Conservation (phyloP, 2,329 filamentous ascomycete species). For the Penicillium sp. region DNA sequence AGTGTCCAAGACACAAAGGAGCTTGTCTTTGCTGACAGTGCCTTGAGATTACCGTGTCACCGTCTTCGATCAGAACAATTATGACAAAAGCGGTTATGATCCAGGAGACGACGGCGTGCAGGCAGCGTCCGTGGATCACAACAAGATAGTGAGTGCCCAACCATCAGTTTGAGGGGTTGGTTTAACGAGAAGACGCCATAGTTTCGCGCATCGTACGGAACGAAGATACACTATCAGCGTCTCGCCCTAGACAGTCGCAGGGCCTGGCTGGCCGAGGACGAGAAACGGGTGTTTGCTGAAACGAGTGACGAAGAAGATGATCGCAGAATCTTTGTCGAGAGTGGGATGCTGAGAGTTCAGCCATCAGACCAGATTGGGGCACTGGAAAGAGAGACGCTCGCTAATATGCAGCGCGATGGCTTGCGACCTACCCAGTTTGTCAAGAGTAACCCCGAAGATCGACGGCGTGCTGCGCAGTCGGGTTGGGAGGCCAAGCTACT, state of each 20-base stretch:
- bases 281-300: constrained; percentile 11
- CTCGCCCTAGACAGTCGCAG: constrained; percentile 16
- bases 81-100: constrained; percentile 15
- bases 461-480: constrained; percentile 8
- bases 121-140: constrained; percentile 19
- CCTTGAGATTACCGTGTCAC: constrained; percentile 14
- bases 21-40: background rate
- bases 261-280: constrained; percentile 13
- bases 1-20: background rate
- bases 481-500: constrained; percentile 20
- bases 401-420: constrained; percentile 18
- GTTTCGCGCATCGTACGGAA: constrained; percentile 20
- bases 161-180: background rate
- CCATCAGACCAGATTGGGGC: constrained; percentile 10
- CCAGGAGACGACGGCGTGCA: constrained; percentile 13
- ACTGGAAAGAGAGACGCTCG: constrained; percentile 18
- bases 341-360: constrained; percentile 20
- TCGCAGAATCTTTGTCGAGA: constrained; percentile 12
- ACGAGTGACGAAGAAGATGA: constrained; percentile 6
- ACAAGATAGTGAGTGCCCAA: constrained; percentile 15
- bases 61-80: constrained; percentile 16
- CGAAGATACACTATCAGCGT: constrained; percentile 18
- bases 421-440: constrained; percentile 17
- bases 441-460: constrained; percentile 14
- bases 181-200: background rate